A percentile compares a stretch with the other conserved stretches of the same genome.
Evolutionary conservation across 2,329 filamentous ascomycete species (phyloP).

Genomic region (Raffaelea ambrosiae): DNA sequence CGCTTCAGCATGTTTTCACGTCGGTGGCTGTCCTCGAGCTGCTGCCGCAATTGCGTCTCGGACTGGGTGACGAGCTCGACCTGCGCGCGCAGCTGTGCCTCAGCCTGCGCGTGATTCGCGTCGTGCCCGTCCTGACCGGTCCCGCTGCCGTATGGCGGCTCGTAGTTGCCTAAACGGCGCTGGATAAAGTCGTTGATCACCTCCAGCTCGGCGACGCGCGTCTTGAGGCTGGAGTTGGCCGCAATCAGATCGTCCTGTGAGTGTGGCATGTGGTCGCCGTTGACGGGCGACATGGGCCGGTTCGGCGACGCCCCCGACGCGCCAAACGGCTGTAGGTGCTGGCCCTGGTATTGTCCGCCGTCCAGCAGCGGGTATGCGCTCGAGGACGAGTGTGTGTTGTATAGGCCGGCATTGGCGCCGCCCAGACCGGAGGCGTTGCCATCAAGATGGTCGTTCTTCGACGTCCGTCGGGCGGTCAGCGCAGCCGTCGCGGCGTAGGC

Average conservation of each 20-base stretch:
- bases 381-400: slow-evolving; percentile 65
- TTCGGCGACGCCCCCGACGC: slow-evolving; percentile 43
- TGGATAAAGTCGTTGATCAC: slow-evolving; percentile 83
- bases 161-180: slow-evolving; percentile 62
- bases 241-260: slow-evolving; percentile 73
- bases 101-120: slow-evolving; percentile 25
- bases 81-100: slow-evolving; percentile 38
- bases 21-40: slow-evolving; percentile 67
- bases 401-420: slow-evolving; percentile 66
- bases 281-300: slow-evolving; percentile 40
- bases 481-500: slow-evolving; percentile 44
- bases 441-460: slow-evolving; percentile 68
- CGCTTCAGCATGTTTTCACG: slow-evolving; percentile 77
- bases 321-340: slow-evolving; percentile 41
- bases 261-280: slow-evolving; percentile 58
- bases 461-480: slow-evolving; percentile 47
- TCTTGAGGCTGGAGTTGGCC: slow-evolving; percentile 82
- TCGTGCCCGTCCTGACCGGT: slow-evolving; percentile 36
- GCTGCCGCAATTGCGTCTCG: slow-evolving; percentile 47
- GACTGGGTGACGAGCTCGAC: slow-evolving; percentile 48
- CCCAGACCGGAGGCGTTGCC: slow-evolving; percentile 72
- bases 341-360: slow-evolving; percentile 57
- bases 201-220: slow-evolving; percentile 88
- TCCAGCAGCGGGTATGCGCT: slow-evolving; percentile 63
- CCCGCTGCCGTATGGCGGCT: slow-evolving; percentile 50